Percentiles rank a stretch among this genome's conserved stretches.
These are phyloP conservation scores for Tillandsia leiboldiana DNA, from an alignment of 176 grass and related monocot genomes.

Conservation along the genomic window DNA sequence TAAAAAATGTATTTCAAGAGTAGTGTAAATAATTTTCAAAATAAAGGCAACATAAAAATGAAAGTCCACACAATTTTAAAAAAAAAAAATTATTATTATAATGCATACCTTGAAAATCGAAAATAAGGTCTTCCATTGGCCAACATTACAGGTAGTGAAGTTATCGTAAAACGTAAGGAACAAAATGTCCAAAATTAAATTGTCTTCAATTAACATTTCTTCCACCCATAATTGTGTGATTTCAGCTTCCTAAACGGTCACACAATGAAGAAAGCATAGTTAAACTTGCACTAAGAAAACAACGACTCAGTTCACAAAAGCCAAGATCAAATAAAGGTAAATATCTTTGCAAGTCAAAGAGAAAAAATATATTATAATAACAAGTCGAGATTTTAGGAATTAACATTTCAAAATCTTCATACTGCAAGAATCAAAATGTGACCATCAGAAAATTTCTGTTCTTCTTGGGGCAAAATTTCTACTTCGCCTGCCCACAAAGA, in stretches of 20 bases:
- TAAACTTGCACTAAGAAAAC: neutral
- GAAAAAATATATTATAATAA: too few relatives aligned
- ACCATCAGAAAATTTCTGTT: too few relatives aligned
- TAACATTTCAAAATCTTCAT: too few relatives aligned
- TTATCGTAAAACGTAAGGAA: slow-evolving; percentile 83
- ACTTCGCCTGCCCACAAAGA: too few relatives aligned
- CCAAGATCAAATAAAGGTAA: neutral
- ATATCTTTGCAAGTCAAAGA: neutral
- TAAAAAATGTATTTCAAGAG: slow-evolving; percentile 13
- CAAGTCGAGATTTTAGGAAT: too few relatives aligned
- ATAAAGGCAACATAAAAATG: neutral
- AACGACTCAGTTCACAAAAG: neutral
- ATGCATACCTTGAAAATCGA: slow-evolving; percentile 61
- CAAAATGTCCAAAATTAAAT: slow-evolving; percentile 75
- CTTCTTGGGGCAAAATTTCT: too few relatives aligned
- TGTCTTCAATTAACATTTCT: slow-evolving; percentile 85
- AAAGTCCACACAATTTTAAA: neutral
- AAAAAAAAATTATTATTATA: neutral
- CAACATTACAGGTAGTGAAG: slow-evolving; percentile 50
- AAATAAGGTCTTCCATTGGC: slow-evolving; percentile 63
- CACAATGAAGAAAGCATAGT: neutral
- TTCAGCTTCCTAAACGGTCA: slow-evolving; percentile 44
- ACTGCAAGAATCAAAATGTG: too few relatives aligned
- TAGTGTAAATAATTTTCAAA: neutral
- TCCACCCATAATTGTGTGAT: slow-evolving; percentile 67